These are phyloP conservation scores for Phialophora chinensis DNA, from an alignment of 2,329 filamentous ascomycete genomes.

Conservation along the genomic window DNA sequence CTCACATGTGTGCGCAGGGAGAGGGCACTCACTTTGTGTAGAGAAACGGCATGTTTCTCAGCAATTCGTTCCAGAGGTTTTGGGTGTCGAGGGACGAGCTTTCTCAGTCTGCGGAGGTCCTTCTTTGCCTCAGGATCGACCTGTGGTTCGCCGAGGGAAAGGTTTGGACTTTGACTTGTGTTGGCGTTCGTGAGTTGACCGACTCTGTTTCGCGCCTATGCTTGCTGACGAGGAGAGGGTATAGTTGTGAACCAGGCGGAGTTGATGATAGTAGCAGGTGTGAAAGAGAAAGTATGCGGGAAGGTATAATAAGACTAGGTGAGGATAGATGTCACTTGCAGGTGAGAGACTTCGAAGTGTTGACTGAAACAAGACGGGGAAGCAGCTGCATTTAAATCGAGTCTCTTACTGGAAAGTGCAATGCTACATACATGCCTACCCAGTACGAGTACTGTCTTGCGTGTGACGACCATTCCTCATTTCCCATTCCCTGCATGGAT, in stretches of 20 bases:
- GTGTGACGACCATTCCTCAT: neutral
- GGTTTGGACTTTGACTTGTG: neutral
- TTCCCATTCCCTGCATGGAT: neutral
- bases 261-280: neutral
- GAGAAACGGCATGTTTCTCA: constrained; percentile 41
- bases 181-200: neutral
- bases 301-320: neutral
- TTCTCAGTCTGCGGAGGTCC: neutral
- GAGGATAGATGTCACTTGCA: neutral
- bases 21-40: constrained; percentile 42
- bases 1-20: neutral
- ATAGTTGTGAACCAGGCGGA: neutral
- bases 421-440: neutral
- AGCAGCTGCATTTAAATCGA: neutral
- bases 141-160: neutral
- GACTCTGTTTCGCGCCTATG: neutral
- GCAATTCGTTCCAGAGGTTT: neutral
- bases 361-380: neutral
- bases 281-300: neutral
- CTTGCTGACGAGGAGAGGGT: neutral
- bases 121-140: neutral
- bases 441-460: neutral
- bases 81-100: neutral
- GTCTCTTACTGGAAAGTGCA: neutral
- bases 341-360: neutral